Evolutionary conservation across 1,284 basidiomycete species (phyloP).

Genomic region (Ganoderma leucocontextum): DNA sequence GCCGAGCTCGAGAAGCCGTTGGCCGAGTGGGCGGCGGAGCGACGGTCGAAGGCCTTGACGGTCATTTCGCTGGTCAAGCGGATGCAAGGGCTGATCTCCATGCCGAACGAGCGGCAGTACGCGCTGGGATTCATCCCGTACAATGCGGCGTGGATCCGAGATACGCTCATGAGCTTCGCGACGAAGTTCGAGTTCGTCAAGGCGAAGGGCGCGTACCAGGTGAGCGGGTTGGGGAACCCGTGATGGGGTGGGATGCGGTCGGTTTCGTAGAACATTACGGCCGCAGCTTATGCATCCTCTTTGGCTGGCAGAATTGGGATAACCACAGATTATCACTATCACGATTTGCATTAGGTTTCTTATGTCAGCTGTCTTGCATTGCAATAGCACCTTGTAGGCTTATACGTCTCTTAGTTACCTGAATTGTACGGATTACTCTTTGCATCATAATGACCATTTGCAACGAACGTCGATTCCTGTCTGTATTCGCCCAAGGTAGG

Average conservation of each 20-base stretch:
- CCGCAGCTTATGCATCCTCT: too few relatives aligned
- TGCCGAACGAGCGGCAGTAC: slow-evolving; percentile 29
- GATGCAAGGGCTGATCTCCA: slow-evolving; percentile 15
- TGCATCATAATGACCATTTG: too few relatives aligned
- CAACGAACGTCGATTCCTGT: too few relatives aligned
- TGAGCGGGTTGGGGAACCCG: slow-evolving; percentile 39
- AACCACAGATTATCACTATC: background rate
- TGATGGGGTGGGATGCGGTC: slow-evolving; percentile 4
- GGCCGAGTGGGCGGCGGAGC: slow-evolving; percentile 31
- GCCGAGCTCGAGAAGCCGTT: slow-evolving; percentile 28
- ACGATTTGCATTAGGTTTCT: too few relatives aligned
- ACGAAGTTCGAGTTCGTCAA: slow-evolving; percentile 33
- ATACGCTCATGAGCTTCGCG: slow-evolving; percentile 34
- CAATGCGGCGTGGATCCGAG: slow-evolving; percentile 33
- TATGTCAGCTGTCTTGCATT: too few relatives aligned
- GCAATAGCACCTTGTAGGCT: too few relatives aligned
- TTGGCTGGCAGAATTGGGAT: background rate
- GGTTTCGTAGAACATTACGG: background rate
- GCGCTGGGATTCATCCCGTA: slow-evolving; percentile 35
- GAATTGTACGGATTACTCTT: too few relatives aligned
- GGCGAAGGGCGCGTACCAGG: slow-evolving; percentile 32
- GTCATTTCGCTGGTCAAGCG: slow-evolving; percentile 35
- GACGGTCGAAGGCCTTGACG: slow-evolving; percentile 34
- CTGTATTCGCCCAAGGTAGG: too few relatives aligned
- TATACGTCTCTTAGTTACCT: too few relatives aligned